Base-by-base conservation (phyloP, 345 rosid genomes). In the Fremontodendron californicum region DNA sequence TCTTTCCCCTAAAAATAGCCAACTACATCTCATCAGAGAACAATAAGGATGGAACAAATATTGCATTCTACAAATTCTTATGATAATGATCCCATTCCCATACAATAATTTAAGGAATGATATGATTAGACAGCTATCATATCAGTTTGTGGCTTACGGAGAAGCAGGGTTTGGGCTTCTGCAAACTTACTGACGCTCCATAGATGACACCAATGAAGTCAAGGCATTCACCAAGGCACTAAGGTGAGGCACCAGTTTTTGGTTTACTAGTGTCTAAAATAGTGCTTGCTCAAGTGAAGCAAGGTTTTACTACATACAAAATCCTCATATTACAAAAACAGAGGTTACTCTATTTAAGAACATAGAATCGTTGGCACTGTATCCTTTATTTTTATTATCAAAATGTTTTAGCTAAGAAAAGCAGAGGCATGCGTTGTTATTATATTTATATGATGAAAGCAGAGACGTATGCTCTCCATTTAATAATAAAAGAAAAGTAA, bases 241-340 rank as follows among this genome's bases (percentile, higher is more conserved):
- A 23, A 68, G 55, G 54, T 13, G n/a, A 33, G 35, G 35, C 35
- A 33, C 35, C 35, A 33, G 35, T 33, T 33, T 3, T 33, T 1
- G 35, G 35, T 1, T 33, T 33, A 33, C 35, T 33, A 33, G 35
- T 91, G 92, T 95, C 99, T 90, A 52, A 94, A 5, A 21, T 2
- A 68, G 4, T 1, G 52, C 43, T 3, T 35, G 10, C 35, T 58
- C 11, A 3, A 23, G 15, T 12, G 19, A 27, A 58, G 18, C 35
- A 12, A 25, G 35, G 63, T 57, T 0, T 55, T 25, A 25, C 12
- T 57, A 23, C 5, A 23, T 25, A 25, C 16, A 23, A 23, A 1
- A 33, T 23, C 4, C 4, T 15, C 7, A 1, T 19, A 52, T 57
- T 25, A 9, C 27, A 54, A 3, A 57, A 23, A 23, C 19, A 23